Percentiles rank a stretch among this genome's conserved stretches.
Evolutionary conservation across 306 rosid species (phyloP).

Genomic region (Trifolium dubium): DNA sequence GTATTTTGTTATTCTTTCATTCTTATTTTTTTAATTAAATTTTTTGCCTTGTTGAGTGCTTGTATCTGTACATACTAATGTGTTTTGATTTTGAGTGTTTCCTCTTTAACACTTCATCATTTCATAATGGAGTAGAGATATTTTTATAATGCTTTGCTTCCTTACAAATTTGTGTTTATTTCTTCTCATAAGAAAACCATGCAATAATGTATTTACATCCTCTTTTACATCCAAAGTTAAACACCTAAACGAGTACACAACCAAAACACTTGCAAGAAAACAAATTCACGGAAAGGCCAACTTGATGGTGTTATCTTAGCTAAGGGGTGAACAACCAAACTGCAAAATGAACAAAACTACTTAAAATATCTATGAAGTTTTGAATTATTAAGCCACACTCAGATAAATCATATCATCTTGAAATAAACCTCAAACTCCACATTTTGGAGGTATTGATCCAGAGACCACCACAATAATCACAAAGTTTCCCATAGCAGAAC

Average conservation of each 20-base stretch:
- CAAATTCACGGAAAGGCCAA: background rate
- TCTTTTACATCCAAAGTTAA: too few species aligned
- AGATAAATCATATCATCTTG: too few species aligned
- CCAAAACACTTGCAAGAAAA: background rate
- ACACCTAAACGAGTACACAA: too few species aligned
- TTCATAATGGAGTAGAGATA: slow-evolving; percentile 4
- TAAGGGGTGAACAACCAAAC: background rate
- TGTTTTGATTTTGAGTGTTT: slow-evolving; percentile 40
- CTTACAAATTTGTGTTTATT: too few species aligned
- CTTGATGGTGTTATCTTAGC: background rate
- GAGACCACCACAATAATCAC: background rate
- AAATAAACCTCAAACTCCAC: too few species aligned
- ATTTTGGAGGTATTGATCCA: background rate
- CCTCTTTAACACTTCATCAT: slow-evolving; percentile 45
- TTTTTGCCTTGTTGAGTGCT: slow-evolving; percentile 45
- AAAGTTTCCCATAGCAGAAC: background rate
- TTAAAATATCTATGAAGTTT: background rate
- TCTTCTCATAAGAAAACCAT: background rate
- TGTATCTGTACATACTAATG: slow-evolving; percentile 44
- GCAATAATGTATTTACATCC: background rate
- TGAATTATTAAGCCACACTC: background rate
- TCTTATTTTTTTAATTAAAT: slow-evolving; percentile 49
- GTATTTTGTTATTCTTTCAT: slow-evolving; percentile 66
- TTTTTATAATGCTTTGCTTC: too few species aligned
- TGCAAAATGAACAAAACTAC: background rate